Conservation (phyloP, 768 basidiomycete species). For the Boletus rubescentipes region DNA sequence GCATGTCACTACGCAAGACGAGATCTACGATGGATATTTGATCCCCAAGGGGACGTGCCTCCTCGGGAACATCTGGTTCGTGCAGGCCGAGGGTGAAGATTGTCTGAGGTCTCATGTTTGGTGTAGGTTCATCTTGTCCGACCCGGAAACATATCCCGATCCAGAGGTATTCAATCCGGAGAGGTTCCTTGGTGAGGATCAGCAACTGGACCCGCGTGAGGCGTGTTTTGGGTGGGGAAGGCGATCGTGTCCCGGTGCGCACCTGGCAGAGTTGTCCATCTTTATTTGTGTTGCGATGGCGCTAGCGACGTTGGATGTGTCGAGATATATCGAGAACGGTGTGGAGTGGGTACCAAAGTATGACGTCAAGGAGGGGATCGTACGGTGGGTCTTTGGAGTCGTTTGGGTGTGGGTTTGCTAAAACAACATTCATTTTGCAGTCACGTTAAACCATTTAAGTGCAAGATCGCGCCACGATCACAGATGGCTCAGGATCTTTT, state of each 20-base stretch:
- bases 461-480: not conserved
- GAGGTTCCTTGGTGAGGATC: conserved; percentile 7
- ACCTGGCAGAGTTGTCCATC: conserved; percentile 5
- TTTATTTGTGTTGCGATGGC: conserved; percentile 5
- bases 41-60: conserved; percentile 20
- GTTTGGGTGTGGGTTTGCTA: no score
- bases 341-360: not conserved
- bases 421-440: not conserved
- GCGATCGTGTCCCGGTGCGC: conserved; percentile 6
- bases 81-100: not conserved
- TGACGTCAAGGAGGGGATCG: not conserved
- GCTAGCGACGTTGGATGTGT: conserved; percentile 10
- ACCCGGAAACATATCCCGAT: conserved; percentile 3
- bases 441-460: conserved; percentile 12
- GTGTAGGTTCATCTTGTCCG: conserved; percentile 1
- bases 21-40: conserved; percentile 15
- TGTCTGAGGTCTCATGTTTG: not conserved
- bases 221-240: conserved; percentile 17
- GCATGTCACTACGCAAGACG: conserved; percentile 16
- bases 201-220: conserved; percentile 3
- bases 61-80: conserved; percentile 10
- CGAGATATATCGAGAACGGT: not conserved
- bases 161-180: conserved; percentile 7
- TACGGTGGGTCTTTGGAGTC: not conserved
- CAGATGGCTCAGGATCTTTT: not conserved